These are phyloP conservation scores for Yarrowia deformans DNA, from an alignment of 805 yeast genomes.

Conservation along the genomic window DNA sequence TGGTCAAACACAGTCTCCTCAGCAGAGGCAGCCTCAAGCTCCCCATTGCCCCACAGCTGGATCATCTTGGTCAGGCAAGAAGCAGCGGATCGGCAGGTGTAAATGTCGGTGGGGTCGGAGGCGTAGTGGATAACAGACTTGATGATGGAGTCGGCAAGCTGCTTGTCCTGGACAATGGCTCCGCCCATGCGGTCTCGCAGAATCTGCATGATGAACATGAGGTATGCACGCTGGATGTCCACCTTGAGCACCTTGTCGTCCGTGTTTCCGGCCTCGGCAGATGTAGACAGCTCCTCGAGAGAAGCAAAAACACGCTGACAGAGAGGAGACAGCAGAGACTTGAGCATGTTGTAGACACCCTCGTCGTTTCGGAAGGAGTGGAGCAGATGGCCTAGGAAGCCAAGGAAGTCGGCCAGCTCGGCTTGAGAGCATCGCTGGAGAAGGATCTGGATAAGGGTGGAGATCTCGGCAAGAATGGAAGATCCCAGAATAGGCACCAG, in stretches of 20 bases:
- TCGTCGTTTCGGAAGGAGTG: constrained; percentile 76
- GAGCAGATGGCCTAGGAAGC: constrained; percentile 86
- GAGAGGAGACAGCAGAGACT: constrained; percentile 77
- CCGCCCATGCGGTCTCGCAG: constrained; percentile 81
- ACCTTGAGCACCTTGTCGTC: constrained; percentile 71
- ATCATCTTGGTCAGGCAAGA: constrained; percentile 68
- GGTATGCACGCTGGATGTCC: constrained; percentile 71
- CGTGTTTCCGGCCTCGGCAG: constrained; percentile 56
- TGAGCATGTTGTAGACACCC: constrained; percentile 73
- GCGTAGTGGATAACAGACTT: constrained; percentile 71
- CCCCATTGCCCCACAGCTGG: constrained; percentile 72
- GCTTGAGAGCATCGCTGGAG: constrained; percentile 64
- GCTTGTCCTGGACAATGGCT: constrained; percentile 70
- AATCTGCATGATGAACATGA: constrained; percentile 71
- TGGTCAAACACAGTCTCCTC: constrained; percentile 63
- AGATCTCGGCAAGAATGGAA: constrained; percentile 61
- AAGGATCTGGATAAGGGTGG: constrained; percentile 73
- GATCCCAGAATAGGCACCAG: constrained; percentile 75
- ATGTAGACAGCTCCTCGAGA: constrained; percentile 56
- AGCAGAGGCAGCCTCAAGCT: constrained; percentile 53
- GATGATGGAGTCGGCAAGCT: constrained; percentile 63
- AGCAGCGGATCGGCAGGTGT: constrained; percentile 72
- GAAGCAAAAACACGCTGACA: constrained; percentile 65
- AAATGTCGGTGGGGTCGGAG: constrained; percentile 66
- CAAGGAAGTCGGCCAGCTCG: constrained; percentile 80